Evolutionary conservation across 2,329 filamentous ascomycete species (phyloP), one percentile per base, ranked within the genome.

Genomic region (Macrophomina tecta): DNA sequence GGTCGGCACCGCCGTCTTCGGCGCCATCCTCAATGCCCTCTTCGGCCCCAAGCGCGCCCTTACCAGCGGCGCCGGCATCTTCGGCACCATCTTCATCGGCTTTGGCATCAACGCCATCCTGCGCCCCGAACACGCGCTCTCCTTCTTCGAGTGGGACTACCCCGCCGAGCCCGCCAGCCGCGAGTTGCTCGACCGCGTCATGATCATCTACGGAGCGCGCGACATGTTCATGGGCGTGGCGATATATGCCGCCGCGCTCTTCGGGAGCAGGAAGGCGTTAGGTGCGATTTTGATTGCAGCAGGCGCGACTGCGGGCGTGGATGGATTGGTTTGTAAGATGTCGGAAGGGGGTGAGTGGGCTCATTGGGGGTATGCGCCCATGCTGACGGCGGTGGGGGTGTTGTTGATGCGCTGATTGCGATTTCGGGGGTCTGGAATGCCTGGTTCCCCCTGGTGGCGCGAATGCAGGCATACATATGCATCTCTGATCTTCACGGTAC

Each of bases 171-270:
- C 73, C 4, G 55, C 73, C 2, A 79, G 82, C 18, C 73, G 74
- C 56, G 72, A 76, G 8, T 67, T 84, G n/a, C 75, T 84, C 65
- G 74, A 84, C 67, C 77, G 73, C 61, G 69, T 86, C 8, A 78
- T 84, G 74, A 71, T 77, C 3, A 72, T 85, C 42, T 86, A 84
- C 71, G 83, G 83, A 1, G 78, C 76, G 4, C 78, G 84, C 11
- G 82, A 86, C 68, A 72, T 85, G 16, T 86, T 84, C 74, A 82
- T 85, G 75, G 83, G 81, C 0, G 34, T 77, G 1, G 75, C 80
- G 1, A 76, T 82, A 23, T 76, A 75, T 48, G 73, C 77, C 0
- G 74, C 81, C 0, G 74, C 76, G 1, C 80, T 73, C 48, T 75
- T 73, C 61, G 83, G 82, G 0, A 79, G 74, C 4, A 71, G 76